Base-by-base conservation (phyloP, 371 early-diverging fungal species). In the Syncephalastrum monosporum region DNA sequence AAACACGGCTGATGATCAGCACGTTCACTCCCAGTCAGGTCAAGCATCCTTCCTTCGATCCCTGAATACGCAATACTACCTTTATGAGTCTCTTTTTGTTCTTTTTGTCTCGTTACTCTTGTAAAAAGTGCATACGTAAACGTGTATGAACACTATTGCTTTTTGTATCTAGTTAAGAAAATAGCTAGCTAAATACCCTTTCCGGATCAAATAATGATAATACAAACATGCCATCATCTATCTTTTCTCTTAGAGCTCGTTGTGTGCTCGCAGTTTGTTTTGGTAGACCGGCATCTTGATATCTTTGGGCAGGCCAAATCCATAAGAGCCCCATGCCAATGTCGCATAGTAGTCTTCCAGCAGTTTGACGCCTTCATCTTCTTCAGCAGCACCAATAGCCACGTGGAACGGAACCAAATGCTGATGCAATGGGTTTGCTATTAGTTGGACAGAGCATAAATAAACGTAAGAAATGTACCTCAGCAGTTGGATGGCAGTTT, bases 341-440 rank as follows among this genome's bases (percentile, higher is more conserved):
- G 68, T 64, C 6, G 61, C 48, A 33, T 53, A 47, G 24, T 54
- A 59, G 12, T 63, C 56, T 23, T 68, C 56, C 13, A 68, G 50
- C 4, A 68, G 21, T 23, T 61, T 63, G 38, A 56, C 27, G 10
- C 57, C 68, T 47, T 60, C n/a, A 41, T 68, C 64, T 29, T 61
- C 56, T 1, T 61, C 64, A 4, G 71, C 66, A 6, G 71, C 71
- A 3, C 71, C 71, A 6, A 65, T 38, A 4, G 64, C 71, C n/a
- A 70, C 59, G 52, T 70, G 64, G 51, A 70, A 58, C 21, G 71
- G 71, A 4, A 66, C 56, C 4, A 70, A 50, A 33, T 70, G 71
- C 59, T 61, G 21, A 24, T 17, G 23, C 10, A 10, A 33, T 10
- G 10, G 10, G 7, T 27, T 8, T 2, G 12, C 5, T 7, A 16